These are phyloP conservation scores for Aschersonia sp. DNA, from an alignment of 2,329 filamentous ascomycete genomes.

Conservation along the genomic window DNA sequence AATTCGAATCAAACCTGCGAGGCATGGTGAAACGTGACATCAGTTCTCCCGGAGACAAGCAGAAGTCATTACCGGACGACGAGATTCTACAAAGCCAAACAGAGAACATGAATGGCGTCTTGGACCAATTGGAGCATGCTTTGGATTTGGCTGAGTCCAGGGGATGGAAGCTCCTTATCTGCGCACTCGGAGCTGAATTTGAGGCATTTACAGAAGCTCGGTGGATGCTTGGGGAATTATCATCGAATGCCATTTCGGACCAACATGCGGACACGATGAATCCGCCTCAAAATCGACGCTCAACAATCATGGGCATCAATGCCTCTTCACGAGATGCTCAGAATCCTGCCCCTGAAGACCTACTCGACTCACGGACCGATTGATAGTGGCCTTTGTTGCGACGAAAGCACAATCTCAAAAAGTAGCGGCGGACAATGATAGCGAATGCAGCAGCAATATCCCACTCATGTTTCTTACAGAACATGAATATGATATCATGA, in stretches of 20 bases:
- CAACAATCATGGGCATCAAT: no score
- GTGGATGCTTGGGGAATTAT: constrained; percentile 27
- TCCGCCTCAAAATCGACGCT: neutral
- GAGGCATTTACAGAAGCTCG: constrained; percentile 51
- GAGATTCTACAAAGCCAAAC: constrained; percentile 32
- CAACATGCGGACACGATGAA: neutral
- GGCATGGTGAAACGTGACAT: constrained; percentile 29
- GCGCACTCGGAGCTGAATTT: constrained; percentile 60
- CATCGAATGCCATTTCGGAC: neutral
- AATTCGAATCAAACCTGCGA: constrained; percentile 52
- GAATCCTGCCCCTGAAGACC: no score
- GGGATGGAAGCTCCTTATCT: constrained; percentile 62
- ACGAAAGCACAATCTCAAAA: no score
- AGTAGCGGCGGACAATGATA: no score
- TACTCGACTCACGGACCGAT: no score
- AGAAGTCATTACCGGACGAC: constrained; percentile 15
- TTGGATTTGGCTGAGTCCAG: constrained; percentile 41
- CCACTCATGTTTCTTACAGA: no score
- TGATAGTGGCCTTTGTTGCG: no score
- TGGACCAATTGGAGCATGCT: constrained; percentile 38
- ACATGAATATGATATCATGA: no score
- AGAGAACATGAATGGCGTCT: constrained; percentile 39
- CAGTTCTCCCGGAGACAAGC: constrained; percentile 14
- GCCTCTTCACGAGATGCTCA: no score
- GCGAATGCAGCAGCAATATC: no score